Percentiles rank a stretch among this genome's conserved stretches.
phyloP scores from a whole-genome alignment of 2,329 filamentous ascomycete species.

The Phialophora tarda region DNA sequence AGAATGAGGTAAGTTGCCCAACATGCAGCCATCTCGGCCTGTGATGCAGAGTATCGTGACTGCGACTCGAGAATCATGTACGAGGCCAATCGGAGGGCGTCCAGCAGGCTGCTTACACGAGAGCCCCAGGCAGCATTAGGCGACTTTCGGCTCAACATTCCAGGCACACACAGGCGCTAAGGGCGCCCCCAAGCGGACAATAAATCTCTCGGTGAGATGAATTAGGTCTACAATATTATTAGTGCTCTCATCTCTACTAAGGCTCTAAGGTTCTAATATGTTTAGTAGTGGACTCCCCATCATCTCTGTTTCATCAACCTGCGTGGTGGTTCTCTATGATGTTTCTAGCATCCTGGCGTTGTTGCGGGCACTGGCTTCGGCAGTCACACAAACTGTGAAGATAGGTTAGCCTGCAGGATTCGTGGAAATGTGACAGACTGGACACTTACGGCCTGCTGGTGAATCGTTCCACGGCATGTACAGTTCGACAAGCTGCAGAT shows the following conservation, averaged over 20 bases:
- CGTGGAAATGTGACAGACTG: constrained; percentile 40
- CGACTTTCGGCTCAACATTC: constrained; percentile 27
- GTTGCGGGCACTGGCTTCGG: constrained; percentile 70
- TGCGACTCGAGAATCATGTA: not conserved
- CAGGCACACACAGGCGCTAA: not conserved
- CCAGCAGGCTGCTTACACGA: constrained; percentile 10
- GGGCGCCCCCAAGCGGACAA: not conserved
- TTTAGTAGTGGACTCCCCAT: not conserved
- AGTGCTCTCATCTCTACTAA: not conserved
- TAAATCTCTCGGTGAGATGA: not conserved
- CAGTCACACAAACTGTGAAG: constrained; percentile 41
- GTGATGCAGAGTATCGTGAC: constrained; percentile 1
- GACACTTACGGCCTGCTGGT: constrained; percentile 41
- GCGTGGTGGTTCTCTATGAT: not conserved
- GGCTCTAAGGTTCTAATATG: not conserved
- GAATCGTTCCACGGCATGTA: constrained; percentile 49
- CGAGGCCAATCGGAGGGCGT: constrained; percentile 7
- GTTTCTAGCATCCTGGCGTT: constrained; percentile 58
- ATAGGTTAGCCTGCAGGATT: constrained; percentile 49
- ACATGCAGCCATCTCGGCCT: constrained; percentile 4
- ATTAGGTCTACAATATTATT: not conserved
- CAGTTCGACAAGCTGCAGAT: constrained; percentile 52
- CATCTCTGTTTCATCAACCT: not conserved
- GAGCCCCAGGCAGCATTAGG: constrained; percentile 23
- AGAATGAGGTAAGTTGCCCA: constrained; percentile 15